phyloP scores from a whole-genome alignment of 495 filamentous ascomycete species.

The Lasiosphaeris hirsuta region DNA sequence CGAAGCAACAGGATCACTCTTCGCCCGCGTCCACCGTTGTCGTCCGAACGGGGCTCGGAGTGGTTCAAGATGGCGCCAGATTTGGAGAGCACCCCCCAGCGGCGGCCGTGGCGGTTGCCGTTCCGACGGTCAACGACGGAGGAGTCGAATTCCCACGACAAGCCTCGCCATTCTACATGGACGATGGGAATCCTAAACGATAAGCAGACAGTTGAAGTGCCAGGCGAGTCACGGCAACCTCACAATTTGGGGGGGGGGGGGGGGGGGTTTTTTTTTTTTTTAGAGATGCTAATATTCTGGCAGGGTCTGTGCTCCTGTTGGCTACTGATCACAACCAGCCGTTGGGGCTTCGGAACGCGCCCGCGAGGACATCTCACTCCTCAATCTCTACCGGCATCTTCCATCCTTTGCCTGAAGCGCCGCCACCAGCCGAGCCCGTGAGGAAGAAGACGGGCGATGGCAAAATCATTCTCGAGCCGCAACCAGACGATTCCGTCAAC shows the following conservation, averaged over 20 bases:
- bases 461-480: constrained; percentile 82
- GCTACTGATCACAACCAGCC: constrained; percentile 76
- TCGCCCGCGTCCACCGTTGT: too few species aligned
- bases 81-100: not conserved
- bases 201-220: constrained; percentile 80
- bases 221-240: constrained; percentile 56
- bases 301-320: constrained; percentile 79
- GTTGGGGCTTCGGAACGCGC: constrained; percentile 70
- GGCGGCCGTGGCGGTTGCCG: constrained; percentile 19
- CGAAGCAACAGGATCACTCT: too few species aligned
- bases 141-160: constrained; percentile 8
- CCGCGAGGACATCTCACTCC: constrained; percentile 71
- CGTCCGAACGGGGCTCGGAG: not conserved
- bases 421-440: constrained; percentile 38
- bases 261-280: too few species aligned
- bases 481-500: constrained; percentile 86
- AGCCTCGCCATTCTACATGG: constrained; percentile 47
- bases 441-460: constrained; percentile 81
- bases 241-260: too few species aligned
- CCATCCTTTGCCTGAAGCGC: constrained; percentile 18
- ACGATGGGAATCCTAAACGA: constrained; percentile 85
- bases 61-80: constrained; percentile 11
- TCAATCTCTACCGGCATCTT: constrained; percentile 63
- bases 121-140: constrained; percentile 10
- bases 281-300: not conserved